Conservation (phyloP, 2,329 filamentous ascomycete genomes). For the Paraphoma sp. region DNA sequence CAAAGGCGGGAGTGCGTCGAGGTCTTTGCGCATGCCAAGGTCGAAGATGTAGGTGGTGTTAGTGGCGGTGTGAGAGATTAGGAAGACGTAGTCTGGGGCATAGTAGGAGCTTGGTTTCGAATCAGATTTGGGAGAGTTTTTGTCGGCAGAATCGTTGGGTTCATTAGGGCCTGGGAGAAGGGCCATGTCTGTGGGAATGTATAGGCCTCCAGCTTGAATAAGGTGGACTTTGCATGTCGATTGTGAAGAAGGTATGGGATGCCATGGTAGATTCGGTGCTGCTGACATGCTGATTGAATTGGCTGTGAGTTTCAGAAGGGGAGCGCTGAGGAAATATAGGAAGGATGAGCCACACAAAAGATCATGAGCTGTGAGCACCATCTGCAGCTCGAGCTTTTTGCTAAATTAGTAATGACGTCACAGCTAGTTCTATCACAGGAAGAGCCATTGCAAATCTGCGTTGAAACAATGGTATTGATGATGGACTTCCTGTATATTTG, state of each 20-base stretch:
- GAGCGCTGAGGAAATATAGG: neutral
- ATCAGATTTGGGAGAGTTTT: slow-evolving; percentile 37
- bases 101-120: slow-evolving; percentile 27
- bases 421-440: neutral
- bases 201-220: slow-evolving; percentile 49
- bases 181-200: slow-evolving; percentile 55
- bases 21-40: slow-evolving; percentile 59
- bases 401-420: slow-evolving; percentile 5
- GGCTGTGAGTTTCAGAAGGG: neutral
- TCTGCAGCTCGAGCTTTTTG: too few relatives aligned
- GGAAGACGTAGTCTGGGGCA: slow-evolving; percentile 41
- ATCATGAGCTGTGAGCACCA: too few relatives aligned
- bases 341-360: neutral
- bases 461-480: neutral
- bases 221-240: slow-evolving; percentile 40
- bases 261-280: slow-evolving; percentile 25
- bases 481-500: neutral
- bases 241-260: slow-evolving; percentile 28
- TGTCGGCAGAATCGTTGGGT: slow-evolving; percentile 47
- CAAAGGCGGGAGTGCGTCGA: slow-evolving; percentile 50
- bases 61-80: slow-evolving; percentile 36
- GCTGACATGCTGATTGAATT: neutral
- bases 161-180: slow-evolving; percentile 53
- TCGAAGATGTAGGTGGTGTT: slow-evolving; percentile 58
- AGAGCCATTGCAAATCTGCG: neutral